These are phyloP conservation scores for Russula foetens DNA, from an alignment of 768 basidiomycete species.

Conservation along the genomic window DNA sequence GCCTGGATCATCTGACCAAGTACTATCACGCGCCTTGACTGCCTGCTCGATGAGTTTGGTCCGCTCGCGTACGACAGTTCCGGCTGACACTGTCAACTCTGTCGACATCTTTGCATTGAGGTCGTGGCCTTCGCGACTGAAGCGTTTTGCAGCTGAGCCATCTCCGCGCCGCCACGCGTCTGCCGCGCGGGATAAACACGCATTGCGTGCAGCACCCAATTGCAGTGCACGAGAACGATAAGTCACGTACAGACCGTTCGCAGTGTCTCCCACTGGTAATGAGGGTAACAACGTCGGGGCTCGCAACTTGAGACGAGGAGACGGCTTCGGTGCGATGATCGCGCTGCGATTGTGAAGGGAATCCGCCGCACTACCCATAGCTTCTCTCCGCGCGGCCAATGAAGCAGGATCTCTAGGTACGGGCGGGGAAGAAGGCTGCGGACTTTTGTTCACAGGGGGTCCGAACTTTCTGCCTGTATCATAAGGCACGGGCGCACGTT, in stretches of 20 bases:
- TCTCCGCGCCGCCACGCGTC: constrained; percentile 96
- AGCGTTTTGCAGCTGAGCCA: constrained; percentile 91
- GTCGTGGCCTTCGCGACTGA: constrained; percentile 89
- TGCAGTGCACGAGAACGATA: constrained; percentile 86
- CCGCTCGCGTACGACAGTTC: constrained; percentile 78
- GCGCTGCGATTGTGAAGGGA: constrained; percentile 56
- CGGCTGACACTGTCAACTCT: constrained; percentile 82
- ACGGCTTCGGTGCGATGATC: constrained; percentile 71
- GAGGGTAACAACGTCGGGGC: constrained; percentile 83
- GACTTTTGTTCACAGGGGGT: constrained; percentile 74
- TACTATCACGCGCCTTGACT: constrained; percentile 57
- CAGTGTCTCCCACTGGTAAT: constrained; percentile 71
- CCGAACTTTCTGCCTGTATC: constrained; percentile 89
- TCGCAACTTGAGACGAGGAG: constrained; percentile 78
- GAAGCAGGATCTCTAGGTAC: constrained; percentile 29
- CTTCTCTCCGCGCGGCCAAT: constrained; percentile 45
- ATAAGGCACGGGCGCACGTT: constrained; percentile 39
- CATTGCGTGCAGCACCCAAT: constrained; percentile 89
- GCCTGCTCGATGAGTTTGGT: constrained; percentile 68
- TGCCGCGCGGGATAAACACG: constrained; percentile 88
- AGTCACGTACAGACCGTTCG: constrained; percentile 79
- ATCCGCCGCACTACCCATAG: constrained; percentile 52
- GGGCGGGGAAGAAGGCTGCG: constrained; percentile 28
- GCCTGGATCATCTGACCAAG: constrained; percentile 77
- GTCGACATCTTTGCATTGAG: constrained; percentile 83